phyloP scores from a whole-genome alignment of 1,284 basidiomycete genomes.

The Ceratobasidium theobromae region DNA sequence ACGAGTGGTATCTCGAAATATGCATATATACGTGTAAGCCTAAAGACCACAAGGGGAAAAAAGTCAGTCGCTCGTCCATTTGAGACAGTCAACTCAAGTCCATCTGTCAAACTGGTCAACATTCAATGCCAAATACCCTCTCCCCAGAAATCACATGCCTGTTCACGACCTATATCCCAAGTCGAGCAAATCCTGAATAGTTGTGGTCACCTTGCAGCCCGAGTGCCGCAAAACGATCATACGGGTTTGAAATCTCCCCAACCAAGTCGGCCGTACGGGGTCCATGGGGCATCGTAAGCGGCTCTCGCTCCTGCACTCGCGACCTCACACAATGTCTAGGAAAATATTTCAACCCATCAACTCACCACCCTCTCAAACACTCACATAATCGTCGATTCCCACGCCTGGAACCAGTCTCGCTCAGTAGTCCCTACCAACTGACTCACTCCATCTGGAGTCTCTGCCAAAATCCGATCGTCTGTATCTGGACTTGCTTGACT shows the following conservation, averaged over 20 bases:
- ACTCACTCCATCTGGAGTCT: conserved; percentile 43
- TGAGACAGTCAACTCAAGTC: no score
- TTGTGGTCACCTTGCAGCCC: background rate
- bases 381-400: conserved; percentile 66
- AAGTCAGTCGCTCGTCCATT: no score
- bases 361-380: conserved; percentile 44
- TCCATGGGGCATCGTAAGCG: conserved; percentile 12
- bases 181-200: background rate
- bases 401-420: conserved; percentile 73
- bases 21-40: no score
- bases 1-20: no score
- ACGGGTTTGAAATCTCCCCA: background rate
- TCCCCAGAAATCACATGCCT: no score
- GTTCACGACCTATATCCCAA: background rate
- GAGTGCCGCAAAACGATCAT: background rate
- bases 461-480: conserved; percentile 8
- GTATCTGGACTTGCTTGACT: background rate
- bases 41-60: no score
- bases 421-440: conserved; percentile 59
- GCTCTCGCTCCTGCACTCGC: background rate
- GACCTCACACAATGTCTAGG: conserved; percentile 16
- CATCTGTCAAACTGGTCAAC: no score
- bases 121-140: no score
- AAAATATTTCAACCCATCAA: background rate
- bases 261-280: background rate